Percentiles rank a stretch among this genome's conserved stretches.
phyloP scores from a whole-genome alignment of 1,284 basidiomycete genomes.

The Neonothopanus nambi region DNA sequence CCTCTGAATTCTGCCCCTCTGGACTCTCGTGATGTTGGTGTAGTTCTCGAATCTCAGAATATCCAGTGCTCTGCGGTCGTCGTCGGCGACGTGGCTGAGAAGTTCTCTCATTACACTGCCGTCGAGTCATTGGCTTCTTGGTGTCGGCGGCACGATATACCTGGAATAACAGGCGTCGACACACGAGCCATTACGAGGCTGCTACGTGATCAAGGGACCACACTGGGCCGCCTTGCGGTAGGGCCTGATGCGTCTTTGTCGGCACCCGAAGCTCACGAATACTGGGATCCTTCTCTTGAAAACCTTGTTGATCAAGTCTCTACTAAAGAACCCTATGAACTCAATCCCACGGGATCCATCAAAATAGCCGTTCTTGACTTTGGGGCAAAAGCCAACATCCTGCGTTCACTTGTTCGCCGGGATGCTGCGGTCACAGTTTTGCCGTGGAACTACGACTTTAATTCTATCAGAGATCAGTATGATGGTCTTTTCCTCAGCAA shows the following conservation, averaged over 20 bases:
- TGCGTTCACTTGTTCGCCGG: conserved; percentile 88
- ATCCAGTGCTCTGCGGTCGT: conserved; percentile 94
- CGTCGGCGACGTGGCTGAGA: conserved; percentile 93
- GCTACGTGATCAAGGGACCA: conserved; percentile 96
- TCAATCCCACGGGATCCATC: conserved; percentile 87
- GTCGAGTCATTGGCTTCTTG: conserved; percentile 92
- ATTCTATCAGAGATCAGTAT: conserved; percentile 83
- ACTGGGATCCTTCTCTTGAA: conserved; percentile 90
- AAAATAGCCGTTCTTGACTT: conserved; percentile 97
- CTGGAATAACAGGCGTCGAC: conserved; percentile 95
- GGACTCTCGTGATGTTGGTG: conserved; percentile 83
- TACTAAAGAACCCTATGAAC: conserved; percentile 80
- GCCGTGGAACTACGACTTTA: conserved; percentile 98
- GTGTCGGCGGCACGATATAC: conserved; percentile 90
- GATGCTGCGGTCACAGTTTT: conserved; percentile 93
- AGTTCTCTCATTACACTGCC: conserved; percentile 93
- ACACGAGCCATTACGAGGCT: conserved; percentile 95
- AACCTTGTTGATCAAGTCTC: conserved; percentile 95
- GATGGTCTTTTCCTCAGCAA: conserved; percentile 98
- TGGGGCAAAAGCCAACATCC: conserved; percentile 96
- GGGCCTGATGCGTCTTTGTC: conserved; percentile 73
- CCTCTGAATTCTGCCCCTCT: conserved; percentile 78
- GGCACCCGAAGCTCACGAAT: conserved; percentile 65
- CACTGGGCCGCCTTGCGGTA: conserved; percentile 88
- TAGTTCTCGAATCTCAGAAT: conserved; percentile 85